Base-by-base conservation (phyloP, 345 rosid genomes). In the Heritiera littoralis region DNA sequence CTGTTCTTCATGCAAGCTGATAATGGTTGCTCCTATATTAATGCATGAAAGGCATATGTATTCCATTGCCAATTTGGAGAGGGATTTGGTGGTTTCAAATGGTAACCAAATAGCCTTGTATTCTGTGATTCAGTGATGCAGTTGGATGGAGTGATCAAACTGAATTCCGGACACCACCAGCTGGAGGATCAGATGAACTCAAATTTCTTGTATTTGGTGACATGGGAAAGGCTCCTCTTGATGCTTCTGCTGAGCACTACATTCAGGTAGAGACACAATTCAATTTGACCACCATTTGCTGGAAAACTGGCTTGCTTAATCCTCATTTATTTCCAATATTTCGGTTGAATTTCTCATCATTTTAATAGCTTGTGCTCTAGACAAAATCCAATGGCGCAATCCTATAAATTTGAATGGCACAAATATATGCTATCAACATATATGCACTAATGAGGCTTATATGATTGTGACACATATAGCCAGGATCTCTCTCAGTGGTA, bases 181-280 rank as follows among this genome's bases (percentile, higher is more conserved):
- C 90, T 0, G 88, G 85, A 76, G 96, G 96, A 64, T 80, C 91
- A 23, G 84, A 83, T 65, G 89, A 88, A 45, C 70, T 87, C 2
- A 92, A 71, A 38, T 92, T 92, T 78, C 78, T 92, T 41, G 86
- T 87, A 56, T 92, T 78, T 54, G 96, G 93, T 11, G 96, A 92
- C 43, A 92, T 92, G 96, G 96, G 93, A 66, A 92, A 92, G 79
- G 89, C 96, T 55, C 96, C 96, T 35, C 84, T 46, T 1, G 96
- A 92, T 81, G 81, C 84, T 61, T 87, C 93, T 68, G 77, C n/a
- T 0, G 96, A 92, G 70, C 96, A 92, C 80, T 92, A 81, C 81
- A 86, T 88, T 73, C 95, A 90, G 90, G 94, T 88, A 51, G 40
- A 11, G 38, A 23, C 7, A n/a, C 35, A 10, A 28, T 48, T 70